A percentile compares a stretch with the other conserved stretches of the same genome.
These are phyloP conservation scores for Nakataea oryzae DNA, from an alignment of 2,329 filamentous ascomycete species.

Conservation along the genomic window DNA sequence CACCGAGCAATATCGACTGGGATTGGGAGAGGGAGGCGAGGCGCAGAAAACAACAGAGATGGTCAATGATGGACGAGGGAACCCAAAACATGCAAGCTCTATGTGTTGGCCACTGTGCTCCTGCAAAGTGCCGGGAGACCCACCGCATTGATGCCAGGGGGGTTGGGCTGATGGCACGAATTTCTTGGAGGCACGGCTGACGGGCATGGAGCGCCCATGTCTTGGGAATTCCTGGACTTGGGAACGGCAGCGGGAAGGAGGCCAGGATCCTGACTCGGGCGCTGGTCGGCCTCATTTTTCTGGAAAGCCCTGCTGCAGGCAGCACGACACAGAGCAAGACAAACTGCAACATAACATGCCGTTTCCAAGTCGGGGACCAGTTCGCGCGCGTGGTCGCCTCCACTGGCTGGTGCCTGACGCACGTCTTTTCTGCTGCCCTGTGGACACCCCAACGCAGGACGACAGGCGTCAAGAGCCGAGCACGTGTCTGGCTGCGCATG, in stretches of 20 bases:
- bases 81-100: background rate
- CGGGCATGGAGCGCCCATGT: background rate
- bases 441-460: background rate
- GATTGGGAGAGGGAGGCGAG: too few relatives aligned
- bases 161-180: background rate
- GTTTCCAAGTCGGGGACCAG: background rate
- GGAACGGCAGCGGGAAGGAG: background rate
- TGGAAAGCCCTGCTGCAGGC: background rate
- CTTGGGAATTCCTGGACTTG: background rate
- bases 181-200: background rate
- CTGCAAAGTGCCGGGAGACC: background rate
- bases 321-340: background rate
- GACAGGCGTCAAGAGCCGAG: background rate
- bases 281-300: background rate
- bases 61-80: background rate
- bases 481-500: background rate
- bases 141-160: background rate
- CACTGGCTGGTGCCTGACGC: background rate
- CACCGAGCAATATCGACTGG: too few relatives aligned
- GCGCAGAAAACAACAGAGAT: background rate
- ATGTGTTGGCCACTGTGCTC: background rate
- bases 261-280: background rate
- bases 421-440: background rate
- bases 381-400: background rate
- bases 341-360: background rate